phyloP scores from a whole-genome alignment of 352 stramenopile species.

The Phytophthora pluvialis region DNA sequence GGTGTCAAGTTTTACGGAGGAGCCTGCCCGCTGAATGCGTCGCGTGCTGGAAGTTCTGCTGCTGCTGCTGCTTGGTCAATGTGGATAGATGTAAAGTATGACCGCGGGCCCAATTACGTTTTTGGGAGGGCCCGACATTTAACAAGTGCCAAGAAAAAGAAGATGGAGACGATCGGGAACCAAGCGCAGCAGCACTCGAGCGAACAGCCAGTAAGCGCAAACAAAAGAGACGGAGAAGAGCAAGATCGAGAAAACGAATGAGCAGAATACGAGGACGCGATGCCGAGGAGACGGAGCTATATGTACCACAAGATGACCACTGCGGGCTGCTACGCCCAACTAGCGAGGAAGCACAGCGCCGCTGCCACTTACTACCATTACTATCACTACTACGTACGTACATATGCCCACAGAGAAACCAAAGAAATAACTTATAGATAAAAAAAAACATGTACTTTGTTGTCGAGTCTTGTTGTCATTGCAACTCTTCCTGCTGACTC shows the following conservation, averaged over 20 bases:
- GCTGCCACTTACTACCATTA: slow-evolving; percentile 25
- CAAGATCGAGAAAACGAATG: neutral
- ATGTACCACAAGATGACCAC: slow-evolving; percentile 9
- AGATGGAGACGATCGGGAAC: slow-evolving; percentile 24
- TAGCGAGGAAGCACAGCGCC: slow-evolving; percentile 6
- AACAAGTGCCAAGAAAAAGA: slow-evolving; percentile 31
- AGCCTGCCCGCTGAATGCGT: neutral
- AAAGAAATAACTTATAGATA: slow-evolving; percentile 68
- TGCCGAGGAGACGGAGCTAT: neutral
- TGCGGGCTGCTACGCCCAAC: slow-evolving; percentile 13
- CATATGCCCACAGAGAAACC: slow-evolving; percentile 27
- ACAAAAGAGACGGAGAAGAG: neutral
- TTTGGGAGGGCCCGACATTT: slow-evolving; percentile 32
- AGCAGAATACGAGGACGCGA: neutral
- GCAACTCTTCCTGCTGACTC: neutral
- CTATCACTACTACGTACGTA: slow-evolving; percentile 34
- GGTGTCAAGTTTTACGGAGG: neutral
- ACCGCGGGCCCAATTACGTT: slow-evolving; percentile 23
- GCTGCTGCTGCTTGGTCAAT: slow-evolving; percentile 31
- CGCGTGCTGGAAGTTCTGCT: slow-evolving; percentile 6
- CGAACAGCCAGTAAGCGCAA: neutral
- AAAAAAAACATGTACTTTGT: slow-evolving; percentile 41
- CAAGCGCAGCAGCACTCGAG: slow-evolving; percentile 16
- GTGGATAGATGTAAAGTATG: slow-evolving; percentile 59
- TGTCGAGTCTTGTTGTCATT: slow-evolving; percentile 14